phyloP scores from a whole-genome alignment of 179 eudicot species.

The Monotropa hypopitys region DNA sequence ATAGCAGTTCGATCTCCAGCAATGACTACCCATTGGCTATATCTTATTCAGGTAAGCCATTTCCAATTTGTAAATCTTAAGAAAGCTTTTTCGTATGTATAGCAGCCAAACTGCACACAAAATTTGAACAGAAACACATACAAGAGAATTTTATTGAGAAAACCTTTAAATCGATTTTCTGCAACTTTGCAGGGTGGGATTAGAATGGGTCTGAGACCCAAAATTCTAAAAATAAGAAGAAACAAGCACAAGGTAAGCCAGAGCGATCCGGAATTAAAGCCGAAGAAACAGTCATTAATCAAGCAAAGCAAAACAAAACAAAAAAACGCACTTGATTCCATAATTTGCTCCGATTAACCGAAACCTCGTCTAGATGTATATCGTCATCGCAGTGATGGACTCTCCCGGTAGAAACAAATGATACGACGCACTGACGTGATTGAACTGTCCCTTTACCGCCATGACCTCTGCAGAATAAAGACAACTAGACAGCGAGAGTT shows the following conservation, averaged over 20 bases:
- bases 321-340: conserved; percentile 12
- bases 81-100: not conserved
- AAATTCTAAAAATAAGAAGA: conserved; percentile 23
- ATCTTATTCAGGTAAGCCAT: not conserved
- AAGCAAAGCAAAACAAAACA: not conserved
- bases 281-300: conserved; percentile 11
- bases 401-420: not conserved
- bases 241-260: conserved; percentile 16
- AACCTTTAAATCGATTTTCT: not conserved
- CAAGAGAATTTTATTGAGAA: too few species aligned
- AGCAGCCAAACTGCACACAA: not conserved
- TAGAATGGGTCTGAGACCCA: conserved; percentile 10
- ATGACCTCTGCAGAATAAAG: conserved; percentile 16
- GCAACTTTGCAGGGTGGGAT: conserved; percentile 11
- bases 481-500: conserved; percentile 9
- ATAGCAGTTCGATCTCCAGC: not conserved
- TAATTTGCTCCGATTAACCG: conserved; percentile 11
- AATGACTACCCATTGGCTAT: not conserved
- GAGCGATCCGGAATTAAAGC: conserved; percentile 46
- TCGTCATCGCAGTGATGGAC: not conserved
- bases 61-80: not conserved
- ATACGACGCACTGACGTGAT: conserved; percentile 13
- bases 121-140: not conserved
- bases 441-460: conserved; percentile 16
- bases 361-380: not conserved